Percentiles rank a stretch among this genome's conserved stretches.
Conservation (phyloP, 768 basidiomycete genomes). For the Rhodotorula toruloides region DNA sequence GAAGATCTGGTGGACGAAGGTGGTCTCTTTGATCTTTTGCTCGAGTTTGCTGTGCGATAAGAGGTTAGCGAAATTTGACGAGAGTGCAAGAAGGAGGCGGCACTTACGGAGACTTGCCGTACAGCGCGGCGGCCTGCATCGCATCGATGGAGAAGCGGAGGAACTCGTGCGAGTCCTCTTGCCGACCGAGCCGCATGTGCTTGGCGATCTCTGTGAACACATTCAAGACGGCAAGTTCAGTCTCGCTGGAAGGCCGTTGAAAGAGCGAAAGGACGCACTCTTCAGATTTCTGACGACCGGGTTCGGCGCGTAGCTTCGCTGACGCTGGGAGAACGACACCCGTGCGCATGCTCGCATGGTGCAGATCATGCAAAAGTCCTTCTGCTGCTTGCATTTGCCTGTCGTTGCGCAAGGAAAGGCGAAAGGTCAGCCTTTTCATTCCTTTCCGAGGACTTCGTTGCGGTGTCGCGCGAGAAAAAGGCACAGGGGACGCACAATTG, state of each 20-base stretch:
- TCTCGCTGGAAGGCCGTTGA: too few species aligned
- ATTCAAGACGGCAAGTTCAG: conserved; percentile 5
- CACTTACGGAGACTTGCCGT: conserved; percentile 52
- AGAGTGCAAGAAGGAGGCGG: neutral
- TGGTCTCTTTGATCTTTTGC: conserved; percentile 58
- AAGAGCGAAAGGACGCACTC: conserved; percentile 51
- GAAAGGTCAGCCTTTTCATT: neutral
- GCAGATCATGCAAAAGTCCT: conserved; percentile 74
- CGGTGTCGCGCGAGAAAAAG: too few species aligned
- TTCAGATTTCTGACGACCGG: conserved; percentile 64
- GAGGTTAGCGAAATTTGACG: conserved; percentile 58
- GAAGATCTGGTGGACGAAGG: conserved; percentile 91
- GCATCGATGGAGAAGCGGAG: conserved; percentile 89
- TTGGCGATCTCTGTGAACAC: conserved; percentile 69
- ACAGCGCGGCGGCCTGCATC: conserved; percentile 75
- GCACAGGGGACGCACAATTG: conserved; percentile 1
- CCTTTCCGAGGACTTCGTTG: too few species aligned
- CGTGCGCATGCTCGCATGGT: conserved; percentile 57
- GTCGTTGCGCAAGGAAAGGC: neutral
- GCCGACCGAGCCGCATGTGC: conserved; percentile 80
- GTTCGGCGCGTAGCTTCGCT: conserved; percentile 59
- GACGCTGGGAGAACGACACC: conserved; percentile 53
- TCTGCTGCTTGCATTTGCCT: conserved; percentile 8
- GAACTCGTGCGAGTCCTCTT: conserved; percentile 98
- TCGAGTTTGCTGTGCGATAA: conserved; percentile 41